A percentile compares a stretch with the other conserved stretches of the same genome.
These are phyloP conservation scores for Pholiota adiposa DNA, from an alignment of 1,284 basidiomycete genomes.

Conservation along the genomic window DNA sequence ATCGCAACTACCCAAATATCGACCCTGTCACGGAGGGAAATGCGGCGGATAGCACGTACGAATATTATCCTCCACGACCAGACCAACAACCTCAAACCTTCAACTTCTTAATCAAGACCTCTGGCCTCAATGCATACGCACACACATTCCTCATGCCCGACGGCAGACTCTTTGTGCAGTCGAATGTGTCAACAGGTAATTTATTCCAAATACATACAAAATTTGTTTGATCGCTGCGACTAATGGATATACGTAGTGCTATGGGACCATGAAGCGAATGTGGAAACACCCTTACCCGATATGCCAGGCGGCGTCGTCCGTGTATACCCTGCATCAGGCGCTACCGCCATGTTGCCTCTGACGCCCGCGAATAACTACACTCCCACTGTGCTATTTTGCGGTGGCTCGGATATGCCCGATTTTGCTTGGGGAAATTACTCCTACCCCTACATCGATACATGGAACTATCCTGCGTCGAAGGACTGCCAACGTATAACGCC, in stretches of 20 bases:
- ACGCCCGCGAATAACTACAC: conserved; percentile 90
- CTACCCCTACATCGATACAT: conserved; percentile 66
- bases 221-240: background rate
- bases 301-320: conserved; percentile 78
- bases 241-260: conserved; percentile 45
- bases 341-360: conserved; percentile 88
- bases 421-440: conserved; percentile 74
- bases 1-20: conserved; percentile 75
- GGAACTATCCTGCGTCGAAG: conserved; percentile 62
- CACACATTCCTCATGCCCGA: conserved; percentile 87
- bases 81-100: conserved; percentile 61
- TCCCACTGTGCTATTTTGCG: conserved; percentile 88
- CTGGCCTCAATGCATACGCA: conserved; percentile 90
- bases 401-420: conserved; percentile 78
- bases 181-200: conserved; percentile 81
- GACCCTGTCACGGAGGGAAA: conserved; percentile 68
- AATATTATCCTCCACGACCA: conserved; percentile 78
- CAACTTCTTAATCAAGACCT: conserved; percentile 81
- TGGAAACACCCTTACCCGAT: conserved; percentile 62
- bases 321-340: conserved; percentile 94
- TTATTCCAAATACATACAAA: conserved; percentile 15
- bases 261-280: conserved; percentile 64
- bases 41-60: conserved; percentile 70
- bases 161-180: conserved; percentile 85
- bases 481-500: conserved; percentile 82